These are phyloP conservation scores for Sarocladium strictum DNA, from an alignment of 2,329 filamentous ascomycete species.

Conservation along the genomic window DNA sequence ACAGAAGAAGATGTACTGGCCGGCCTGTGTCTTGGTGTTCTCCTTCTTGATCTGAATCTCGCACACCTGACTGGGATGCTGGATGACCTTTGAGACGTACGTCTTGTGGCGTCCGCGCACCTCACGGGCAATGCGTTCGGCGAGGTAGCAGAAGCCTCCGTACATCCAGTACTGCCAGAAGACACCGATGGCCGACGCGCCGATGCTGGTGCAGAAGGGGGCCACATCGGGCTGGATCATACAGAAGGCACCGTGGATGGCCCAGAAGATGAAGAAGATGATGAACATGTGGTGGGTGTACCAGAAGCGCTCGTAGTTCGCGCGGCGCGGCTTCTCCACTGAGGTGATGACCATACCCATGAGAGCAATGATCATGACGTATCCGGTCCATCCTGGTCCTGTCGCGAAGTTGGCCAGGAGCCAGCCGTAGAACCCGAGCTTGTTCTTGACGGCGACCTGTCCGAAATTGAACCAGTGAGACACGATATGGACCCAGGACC, in stretches of 20 bases:
- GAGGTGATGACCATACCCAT: constrained; percentile 76
- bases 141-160: constrained; percentile 72
- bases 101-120: constrained; percentile 76
- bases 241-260: constrained; percentile 82
- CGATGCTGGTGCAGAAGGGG: constrained; percentile 68
- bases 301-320: constrained; percentile 88
- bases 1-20: constrained; percentile 86
- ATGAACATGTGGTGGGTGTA: constrained; percentile 86
- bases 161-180: constrained; percentile 92
- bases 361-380: constrained; percentile 73
- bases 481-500: constrained; percentile 79
- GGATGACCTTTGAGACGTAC: constrained; percentile 82
- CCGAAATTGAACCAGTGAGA: constrained; percentile 86
- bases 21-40: constrained; percentile 72
- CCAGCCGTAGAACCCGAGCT: constrained; percentile 72
- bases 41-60: constrained; percentile 93
- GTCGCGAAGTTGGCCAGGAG: constrained; percentile 71
- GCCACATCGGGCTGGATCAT: constrained; percentile 84
- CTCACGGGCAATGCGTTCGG: constrained; percentile 74
- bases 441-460: constrained; percentile 67
- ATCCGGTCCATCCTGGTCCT: constrained; percentile 80
- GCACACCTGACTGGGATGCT: constrained; percentile 82
- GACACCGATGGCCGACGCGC: constrained; percentile 61
- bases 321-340: constrained; percentile 68
- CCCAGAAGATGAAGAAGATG: constrained; percentile 86